A percentile compares a stretch with the other conserved stretches of the same genome.
Conservation (phyloP, 139 green algal genomes). For the Tetraselmis striata region DNA sequence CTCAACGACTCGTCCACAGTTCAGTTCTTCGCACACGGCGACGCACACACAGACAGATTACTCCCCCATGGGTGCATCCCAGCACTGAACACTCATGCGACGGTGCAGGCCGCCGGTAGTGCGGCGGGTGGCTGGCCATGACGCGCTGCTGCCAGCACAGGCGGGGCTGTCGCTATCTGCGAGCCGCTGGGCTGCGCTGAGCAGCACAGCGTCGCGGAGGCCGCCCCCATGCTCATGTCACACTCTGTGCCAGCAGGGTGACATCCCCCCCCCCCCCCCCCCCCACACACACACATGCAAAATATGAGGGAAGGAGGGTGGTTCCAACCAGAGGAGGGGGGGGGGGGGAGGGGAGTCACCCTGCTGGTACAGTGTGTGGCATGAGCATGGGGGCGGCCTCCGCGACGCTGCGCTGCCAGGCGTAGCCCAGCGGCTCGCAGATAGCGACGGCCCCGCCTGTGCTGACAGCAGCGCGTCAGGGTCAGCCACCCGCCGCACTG, state of each 20-base stretch:
- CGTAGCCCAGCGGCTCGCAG: background rate
- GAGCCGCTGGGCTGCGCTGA: background rate
- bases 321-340: background rate
- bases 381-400: background rate
- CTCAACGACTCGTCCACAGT: too few relatives aligned
- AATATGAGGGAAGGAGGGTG: too few relatives aligned
- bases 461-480: background rate
- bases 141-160: background rate
- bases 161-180: background rate
- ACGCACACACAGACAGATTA: too few relatives aligned
- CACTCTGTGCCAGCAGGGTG: background rate
- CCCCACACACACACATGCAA: too few relatives aligned
- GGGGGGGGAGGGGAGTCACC: background rate
- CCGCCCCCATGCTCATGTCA: background rate
- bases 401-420: background rate
- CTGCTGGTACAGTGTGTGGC: background rate
- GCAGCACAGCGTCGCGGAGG: background rate
- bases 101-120: too few relatives aligned
- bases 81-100: too few relatives aligned
- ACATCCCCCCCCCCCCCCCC: background rate
- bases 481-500: too few relatives aligned
- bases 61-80: too few relatives aligned
- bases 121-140: background rate
- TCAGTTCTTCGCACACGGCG: too few relatives aligned
- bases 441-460: background rate